A percentile compares a stretch with the other conserved stretches of the same genome.
Evolutionary conservation across 352 stramenopile genomes (phyloP).

Genomic region (Phytopythium mirpurense): DNA sequence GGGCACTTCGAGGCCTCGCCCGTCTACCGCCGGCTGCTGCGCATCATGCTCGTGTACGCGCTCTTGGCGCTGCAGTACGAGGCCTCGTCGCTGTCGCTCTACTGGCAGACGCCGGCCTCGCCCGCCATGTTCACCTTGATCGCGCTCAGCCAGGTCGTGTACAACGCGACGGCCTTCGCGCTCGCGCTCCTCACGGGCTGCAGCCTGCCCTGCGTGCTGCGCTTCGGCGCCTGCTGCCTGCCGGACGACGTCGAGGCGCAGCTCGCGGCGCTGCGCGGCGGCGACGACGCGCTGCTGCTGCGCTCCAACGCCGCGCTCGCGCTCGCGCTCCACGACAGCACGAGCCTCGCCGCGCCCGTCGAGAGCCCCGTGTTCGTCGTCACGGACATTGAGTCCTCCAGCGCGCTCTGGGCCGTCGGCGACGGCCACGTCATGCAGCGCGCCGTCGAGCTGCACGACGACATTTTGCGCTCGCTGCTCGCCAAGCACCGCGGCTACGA

Average conservation of each 20-base stretch:
- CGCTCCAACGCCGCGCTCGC: not conserved
- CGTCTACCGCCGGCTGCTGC: conserved; percentile 33
- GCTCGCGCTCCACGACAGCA: conserved; percentile 2
- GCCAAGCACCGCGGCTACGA: conserved; percentile 36
- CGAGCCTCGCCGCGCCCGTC: not conserved
- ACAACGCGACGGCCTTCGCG: conserved; percentile 17
- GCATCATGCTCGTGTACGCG: conserved; percentile 37
- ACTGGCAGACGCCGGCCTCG: conserved; percentile 5
- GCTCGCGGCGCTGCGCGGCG: conserved; percentile 10
- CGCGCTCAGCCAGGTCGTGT: conserved; percentile 19
- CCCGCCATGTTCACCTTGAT: conserved; percentile 12
- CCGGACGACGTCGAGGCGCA: conserved; percentile 20
- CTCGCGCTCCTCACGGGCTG: conserved; percentile 19
- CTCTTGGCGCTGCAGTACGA: conserved; percentile 31
- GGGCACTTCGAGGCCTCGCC: conserved; percentile 34
- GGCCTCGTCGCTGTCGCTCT: conserved; percentile 21
- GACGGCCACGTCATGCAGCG: conserved; percentile 19
- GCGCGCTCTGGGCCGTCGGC: conserved; percentile 22
- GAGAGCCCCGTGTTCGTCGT: conserved; percentile 30
- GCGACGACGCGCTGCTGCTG: not conserved
- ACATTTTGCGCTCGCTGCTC: conserved; percentile 25
- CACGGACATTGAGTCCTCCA: conserved; percentile 40
- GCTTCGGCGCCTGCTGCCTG: conserved; percentile 8
- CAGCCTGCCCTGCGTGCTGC: conserved; percentile 16
- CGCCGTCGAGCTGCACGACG: conserved; percentile 24